Evolutionary conservation across 441 rosid genomes (phyloP), one percentile per base, ranked within the genome.

Genomic region (Corymbia citriodora): DNA sequence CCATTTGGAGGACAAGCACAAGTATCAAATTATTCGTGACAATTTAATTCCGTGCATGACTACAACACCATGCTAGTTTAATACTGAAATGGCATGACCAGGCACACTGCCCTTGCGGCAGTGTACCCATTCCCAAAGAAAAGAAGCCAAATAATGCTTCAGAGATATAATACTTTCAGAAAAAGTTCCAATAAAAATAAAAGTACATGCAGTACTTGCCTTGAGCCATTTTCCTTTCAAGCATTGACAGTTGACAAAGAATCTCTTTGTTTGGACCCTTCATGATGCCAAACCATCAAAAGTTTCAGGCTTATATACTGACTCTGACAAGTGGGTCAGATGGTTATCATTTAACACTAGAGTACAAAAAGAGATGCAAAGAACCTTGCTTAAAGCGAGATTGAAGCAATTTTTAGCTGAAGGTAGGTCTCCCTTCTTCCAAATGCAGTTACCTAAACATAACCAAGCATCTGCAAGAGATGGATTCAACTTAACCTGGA

Each of bases 401-500:
- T 91, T 95, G 93, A 95, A 94, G 93, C 97, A 95, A 87, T 96
- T 95, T 91, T 94, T 96, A 4, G 96, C 97, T 5, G 96, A 92
- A 79, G 94, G 88, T 61, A 95, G 94, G 92, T 96, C 98, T 79
- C 98, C 98, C 92, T 96, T 96, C 94, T 96, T 96, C 97, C 98
- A 96, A 87, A 96, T 95, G 95, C 95, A 92, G 91, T 94, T 94
- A 74, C 98, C 98, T 91, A 96, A 92, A 89, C 96, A 95, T 33
- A 95, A 91, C 96, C 96, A 95, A 90, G 98, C 98, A 90, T 96
- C 98, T 90, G 94, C 95, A 94, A 96, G 95, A 88, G 96, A 94
- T 45, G 98, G 96, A 93, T 95, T 95, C 94, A 96, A 90, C 95
- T 96, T 95, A 90, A 96, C 96, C 97, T 95, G 95, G 89, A 91